Percentiles rank a stretch among this genome's conserved stretches.
phyloP scores from a whole-genome alignment of 148 eudicot species.

The Heliosperma pusillum region DNA sequence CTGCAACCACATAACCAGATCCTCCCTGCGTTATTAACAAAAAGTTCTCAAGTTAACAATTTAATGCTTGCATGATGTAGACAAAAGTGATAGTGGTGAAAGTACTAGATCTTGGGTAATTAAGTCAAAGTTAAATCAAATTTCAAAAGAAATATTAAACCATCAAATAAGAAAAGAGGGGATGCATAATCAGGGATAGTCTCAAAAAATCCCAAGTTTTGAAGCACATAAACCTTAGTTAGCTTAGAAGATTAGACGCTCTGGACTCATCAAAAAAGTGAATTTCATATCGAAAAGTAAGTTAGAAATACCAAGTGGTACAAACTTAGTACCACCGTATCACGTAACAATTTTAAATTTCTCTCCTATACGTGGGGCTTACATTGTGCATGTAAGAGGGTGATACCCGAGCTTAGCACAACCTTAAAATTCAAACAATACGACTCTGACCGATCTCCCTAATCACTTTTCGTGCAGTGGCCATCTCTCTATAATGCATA shows the following conservation, averaged over 20 bases:
- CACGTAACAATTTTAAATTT: too few relatives aligned
- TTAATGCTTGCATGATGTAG: background rate
- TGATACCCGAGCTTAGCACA: background rate
- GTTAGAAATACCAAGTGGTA: too few relatives aligned
- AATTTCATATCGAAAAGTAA: background rate
- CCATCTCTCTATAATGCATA: constrained; percentile 44
- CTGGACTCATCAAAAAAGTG: background rate
- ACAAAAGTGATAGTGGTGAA: background rate
- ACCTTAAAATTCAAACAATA: constrained; percentile 33
- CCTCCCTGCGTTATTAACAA: constrained; percentile 8
- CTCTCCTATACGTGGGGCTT: too few relatives aligned
- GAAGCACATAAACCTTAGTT: constrained; percentile 4
- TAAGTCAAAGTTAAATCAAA: background rate
- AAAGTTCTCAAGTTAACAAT: background rate
- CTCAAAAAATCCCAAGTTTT: background rate
- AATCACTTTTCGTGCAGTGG: constrained; percentile 40
- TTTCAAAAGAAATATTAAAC: background rate
- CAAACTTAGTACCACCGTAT: background rate
- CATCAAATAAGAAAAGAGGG: background rate
- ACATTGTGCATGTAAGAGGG: background rate
- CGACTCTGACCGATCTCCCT: constrained; percentile 56
- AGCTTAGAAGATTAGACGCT: background rate
- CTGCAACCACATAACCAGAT: background rate
- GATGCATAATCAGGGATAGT: background rate
- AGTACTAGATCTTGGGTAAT: background rate